phyloP scores from a whole-genome alignment of 352 stramenopile genomes.

The Globisporangium canariense region DNA sequence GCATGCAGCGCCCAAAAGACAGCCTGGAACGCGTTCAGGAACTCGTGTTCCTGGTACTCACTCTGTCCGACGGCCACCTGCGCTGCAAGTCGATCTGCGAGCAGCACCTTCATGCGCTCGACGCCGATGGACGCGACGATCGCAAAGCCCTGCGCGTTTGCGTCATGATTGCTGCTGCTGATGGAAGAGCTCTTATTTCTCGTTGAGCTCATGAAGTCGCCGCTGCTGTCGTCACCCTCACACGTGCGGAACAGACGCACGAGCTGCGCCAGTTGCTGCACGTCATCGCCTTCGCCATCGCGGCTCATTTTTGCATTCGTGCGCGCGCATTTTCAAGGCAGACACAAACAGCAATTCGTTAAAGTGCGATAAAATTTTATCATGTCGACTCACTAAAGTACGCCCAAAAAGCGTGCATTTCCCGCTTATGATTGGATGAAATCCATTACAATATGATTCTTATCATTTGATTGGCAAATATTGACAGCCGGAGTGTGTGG shows the following conservation, averaged over 20 bases:
- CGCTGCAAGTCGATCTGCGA: conserved; percentile 19
- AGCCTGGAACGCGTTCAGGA: conserved; percentile 30
- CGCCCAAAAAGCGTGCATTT: conserved; percentile 11
- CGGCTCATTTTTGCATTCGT: conserved; percentile 9
- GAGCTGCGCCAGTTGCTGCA: conserved; percentile 18
- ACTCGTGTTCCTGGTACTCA: conserved; percentile 27
- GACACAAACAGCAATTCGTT: not conserved
- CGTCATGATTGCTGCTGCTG: not conserved
- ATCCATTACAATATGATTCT: not conserved
- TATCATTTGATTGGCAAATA: conserved; percentile 6
- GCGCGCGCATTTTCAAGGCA: not conserved
- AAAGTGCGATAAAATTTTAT: conserved; percentile 10
- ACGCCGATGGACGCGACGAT: conserved; percentile 15
- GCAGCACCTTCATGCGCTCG: conserved; percentile 25
- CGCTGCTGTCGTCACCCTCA: conserved; percentile 2
- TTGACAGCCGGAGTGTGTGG: conserved; percentile 14
- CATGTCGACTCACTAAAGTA: conserved; percentile 16
- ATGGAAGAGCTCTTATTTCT: not conserved
- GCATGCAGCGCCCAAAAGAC: conserved; percentile 35
- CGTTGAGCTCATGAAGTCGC: not conserved
- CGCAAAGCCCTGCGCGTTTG: conserved; percentile 15
- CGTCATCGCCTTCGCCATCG: not conserved
- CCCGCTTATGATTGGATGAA: conserved; percentile 2
- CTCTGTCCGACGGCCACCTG: conserved; percentile 27
- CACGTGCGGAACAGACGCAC: conserved; percentile 24